phyloP scores from a whole-genome alignment of 2,329 filamentous ascomycete genomes.

The Colletotrichum sp. region DNA sequence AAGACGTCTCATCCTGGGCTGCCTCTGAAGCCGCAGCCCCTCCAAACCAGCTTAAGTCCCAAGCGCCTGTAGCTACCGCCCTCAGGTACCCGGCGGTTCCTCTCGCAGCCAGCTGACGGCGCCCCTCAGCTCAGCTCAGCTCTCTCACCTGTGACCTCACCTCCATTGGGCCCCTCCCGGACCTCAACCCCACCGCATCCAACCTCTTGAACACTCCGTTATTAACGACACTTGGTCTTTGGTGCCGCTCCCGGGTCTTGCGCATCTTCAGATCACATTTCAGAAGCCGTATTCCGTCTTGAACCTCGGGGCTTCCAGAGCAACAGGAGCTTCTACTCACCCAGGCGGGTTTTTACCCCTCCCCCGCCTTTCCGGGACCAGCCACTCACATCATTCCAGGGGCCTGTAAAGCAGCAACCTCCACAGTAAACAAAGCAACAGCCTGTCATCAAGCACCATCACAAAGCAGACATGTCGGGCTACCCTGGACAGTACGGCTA shows the following conservation, averaged over 20 bases:
- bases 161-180: not conserved
- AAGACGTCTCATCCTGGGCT: slow-evolving; percentile 18
- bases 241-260: not conserved
- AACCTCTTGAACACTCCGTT: not conserved
- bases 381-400: slow-evolving; percentile 7
- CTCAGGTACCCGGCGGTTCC: not conserved
- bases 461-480: slow-evolving; percentile 30
- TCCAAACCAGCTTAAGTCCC: not conserved
- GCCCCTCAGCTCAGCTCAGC: not conserved
- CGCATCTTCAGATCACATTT: not conserved
- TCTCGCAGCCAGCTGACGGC: not conserved
- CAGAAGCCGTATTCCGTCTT: not conserved
- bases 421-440: not conserved
- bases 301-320: not conserved
- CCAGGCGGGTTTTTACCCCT: not conserved
- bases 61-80: not conserved
- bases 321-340: not conserved
- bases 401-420: not conserved
- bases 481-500: slow-evolving; percentile 45
- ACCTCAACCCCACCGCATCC: slow-evolving; percentile 1
- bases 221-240: slow-evolving; percentile 3
- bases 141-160: not conserved
- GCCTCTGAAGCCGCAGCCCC: not conserved
- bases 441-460: not conserved
- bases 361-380: slow-evolving; percentile 6